Conservation (phyloP, 805 yeast genomes). For the Candida railenensis region DNA sequence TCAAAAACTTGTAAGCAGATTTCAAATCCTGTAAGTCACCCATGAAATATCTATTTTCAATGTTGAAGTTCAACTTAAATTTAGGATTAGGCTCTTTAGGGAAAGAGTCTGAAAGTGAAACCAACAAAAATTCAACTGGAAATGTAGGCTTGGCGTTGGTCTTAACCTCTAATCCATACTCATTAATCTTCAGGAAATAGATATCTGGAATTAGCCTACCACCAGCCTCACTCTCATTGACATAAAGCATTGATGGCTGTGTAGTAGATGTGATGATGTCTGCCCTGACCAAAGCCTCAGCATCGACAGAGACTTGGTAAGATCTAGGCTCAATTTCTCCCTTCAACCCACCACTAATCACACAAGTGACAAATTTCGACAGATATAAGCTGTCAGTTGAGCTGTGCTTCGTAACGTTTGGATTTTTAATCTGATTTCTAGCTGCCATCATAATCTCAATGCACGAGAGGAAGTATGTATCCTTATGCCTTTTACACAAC, state of each 20-base stretch:
- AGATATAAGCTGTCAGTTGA: slow-evolving; percentile 61
- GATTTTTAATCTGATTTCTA: slow-evolving; percentile 63
- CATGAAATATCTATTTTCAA: slow-evolving; percentile 75
- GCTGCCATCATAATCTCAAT: slow-evolving; percentile 85
- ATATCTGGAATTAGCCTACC: slow-evolving; percentile 92
- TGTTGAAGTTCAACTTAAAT: slow-evolving; percentile 59
- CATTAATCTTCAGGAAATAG: slow-evolving; percentile 79
- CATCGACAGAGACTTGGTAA: slow-evolving; percentile 85
- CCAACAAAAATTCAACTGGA: slow-evolving; percentile 87
- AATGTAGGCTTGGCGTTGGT: slow-evolving; percentile 86
- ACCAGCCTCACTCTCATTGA: slow-evolving; percentile 60
- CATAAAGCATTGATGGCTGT: slow-evolving; percentile 82
- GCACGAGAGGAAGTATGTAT: slow-evolving; percentile 87
- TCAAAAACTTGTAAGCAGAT: slow-evolving; percentile 52
- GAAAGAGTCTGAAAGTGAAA: slow-evolving; percentile 90
- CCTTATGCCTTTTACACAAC: slow-evolving; percentile 87
- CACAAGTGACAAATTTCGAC: slow-evolving; percentile 92
- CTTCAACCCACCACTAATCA: slow-evolving; percentile 80
- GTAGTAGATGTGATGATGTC: slow-evolving; percentile 85
- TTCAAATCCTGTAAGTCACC: slow-evolving; percentile 71
- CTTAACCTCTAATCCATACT: slow-evolving; percentile 85
- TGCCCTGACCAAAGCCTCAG: slow-evolving; percentile 85
- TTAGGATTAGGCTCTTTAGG: slow-evolving; percentile 60
- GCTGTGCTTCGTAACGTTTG: slow-evolving; percentile 64
- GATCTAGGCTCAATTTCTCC: slow-evolving; percentile 90